Evolutionary conservation across 495 filamentous ascomycete genomes (phyloP).

Genomic region (Penicillium psychrofluorescens): DNA sequence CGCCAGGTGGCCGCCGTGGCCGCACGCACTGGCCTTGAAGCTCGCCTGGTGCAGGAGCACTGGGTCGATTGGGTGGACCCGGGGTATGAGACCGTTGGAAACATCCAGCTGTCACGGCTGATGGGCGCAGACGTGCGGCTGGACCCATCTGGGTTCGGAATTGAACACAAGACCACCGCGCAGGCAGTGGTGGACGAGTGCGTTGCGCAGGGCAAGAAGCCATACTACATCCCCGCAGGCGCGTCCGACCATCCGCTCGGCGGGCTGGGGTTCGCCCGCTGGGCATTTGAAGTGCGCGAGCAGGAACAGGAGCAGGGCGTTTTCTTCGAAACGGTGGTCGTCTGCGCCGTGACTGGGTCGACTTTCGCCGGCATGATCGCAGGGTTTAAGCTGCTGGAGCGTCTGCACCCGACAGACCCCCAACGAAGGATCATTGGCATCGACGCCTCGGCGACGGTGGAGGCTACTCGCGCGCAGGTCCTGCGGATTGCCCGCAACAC

Average conservation of each 20-base stretch:
- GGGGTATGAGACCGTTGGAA: slow-evolving; percentile 50
- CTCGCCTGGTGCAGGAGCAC: slow-evolving; percentile 52
- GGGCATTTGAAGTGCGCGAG: slow-evolving; percentile 52
- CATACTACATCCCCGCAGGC: slow-evolving; percentile 60
- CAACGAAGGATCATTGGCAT: slow-evolving; percentile 51
- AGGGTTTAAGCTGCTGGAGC: slow-evolving; percentile 52
- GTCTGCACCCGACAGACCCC: slow-evolving; percentile 21
- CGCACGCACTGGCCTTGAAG: slow-evolving; percentile 42
- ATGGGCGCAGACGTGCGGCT: slow-evolving; percentile 53
- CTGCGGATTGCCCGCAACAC: slow-evolving; percentile 53
- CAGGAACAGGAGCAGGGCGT: slow-evolving; percentile 51
- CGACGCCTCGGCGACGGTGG: slow-evolving; percentile 51
- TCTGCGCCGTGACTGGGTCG: slow-evolving; percentile 56
- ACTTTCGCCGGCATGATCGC: slow-evolving; percentile 58
- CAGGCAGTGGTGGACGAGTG: slow-evolving; percentile 39
- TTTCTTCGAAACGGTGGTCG: slow-evolving; percentile 54
- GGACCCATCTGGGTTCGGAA: slow-evolving; percentile 45
- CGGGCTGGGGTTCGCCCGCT: slow-evolving; percentile 56
- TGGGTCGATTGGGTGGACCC: slow-evolving; percentile 51
- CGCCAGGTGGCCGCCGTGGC: slow-evolving; percentile 55
- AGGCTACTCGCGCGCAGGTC: slow-evolving; percentile 49
- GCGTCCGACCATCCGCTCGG: slow-evolving; percentile 60
- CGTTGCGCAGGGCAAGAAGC: slow-evolving; percentile 35
- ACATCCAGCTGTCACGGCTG: slow-evolving; percentile 55
- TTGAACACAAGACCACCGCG: slow-evolving; percentile 51